These are phyloP conservation scores for Apiotrichum montevideense DNA, from an alignment of 1,284 basidiomycete genomes.

Conservation along the genomic window DNA sequence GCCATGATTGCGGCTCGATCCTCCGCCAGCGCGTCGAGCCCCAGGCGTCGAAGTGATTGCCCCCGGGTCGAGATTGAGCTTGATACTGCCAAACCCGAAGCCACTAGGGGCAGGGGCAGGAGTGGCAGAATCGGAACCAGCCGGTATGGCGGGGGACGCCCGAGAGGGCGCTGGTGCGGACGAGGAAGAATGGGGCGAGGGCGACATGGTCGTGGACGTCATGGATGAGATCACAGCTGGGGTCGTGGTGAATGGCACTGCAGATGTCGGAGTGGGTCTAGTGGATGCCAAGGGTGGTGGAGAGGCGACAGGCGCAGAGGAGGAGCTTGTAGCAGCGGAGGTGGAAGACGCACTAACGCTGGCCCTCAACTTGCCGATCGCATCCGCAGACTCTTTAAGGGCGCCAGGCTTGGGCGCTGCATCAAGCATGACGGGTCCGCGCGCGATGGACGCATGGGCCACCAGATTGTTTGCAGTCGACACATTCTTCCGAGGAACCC, in stretches of 20 bases:
- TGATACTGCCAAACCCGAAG: conserved; percentile 23
- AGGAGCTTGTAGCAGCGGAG: background rate
- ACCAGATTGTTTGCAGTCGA: conserved; percentile 5
- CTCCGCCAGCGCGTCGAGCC: background rate
- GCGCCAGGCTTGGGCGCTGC: conserved; percentile 10
- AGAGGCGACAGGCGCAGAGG: background rate
- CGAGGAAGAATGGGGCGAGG: background rate
- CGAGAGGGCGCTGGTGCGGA: background rate
- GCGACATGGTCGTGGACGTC: background rate
- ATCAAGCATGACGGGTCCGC: conserved; percentile 15
- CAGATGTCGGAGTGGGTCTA: background rate
- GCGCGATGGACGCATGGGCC: conserved; percentile 14
- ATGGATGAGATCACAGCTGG: background rate
- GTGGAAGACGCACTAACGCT: background rate
- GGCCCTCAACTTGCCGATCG: background rate
- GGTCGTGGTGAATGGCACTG: background rate
- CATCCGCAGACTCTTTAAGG: background rate
- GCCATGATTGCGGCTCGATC: conserved; percentile 9
- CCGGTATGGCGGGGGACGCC: conserved; percentile 1
- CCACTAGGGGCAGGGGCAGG: background rate
- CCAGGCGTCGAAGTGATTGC: conserved; percentile 3
- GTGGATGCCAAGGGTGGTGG: background rate
- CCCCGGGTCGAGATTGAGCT: conserved; percentile 25
- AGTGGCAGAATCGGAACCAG: background rate
- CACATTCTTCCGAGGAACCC: background rate